Conservation (phyloP, 2,329 filamentous ascomycete species). For the Pseudogymnoascus sp. region DNA sequence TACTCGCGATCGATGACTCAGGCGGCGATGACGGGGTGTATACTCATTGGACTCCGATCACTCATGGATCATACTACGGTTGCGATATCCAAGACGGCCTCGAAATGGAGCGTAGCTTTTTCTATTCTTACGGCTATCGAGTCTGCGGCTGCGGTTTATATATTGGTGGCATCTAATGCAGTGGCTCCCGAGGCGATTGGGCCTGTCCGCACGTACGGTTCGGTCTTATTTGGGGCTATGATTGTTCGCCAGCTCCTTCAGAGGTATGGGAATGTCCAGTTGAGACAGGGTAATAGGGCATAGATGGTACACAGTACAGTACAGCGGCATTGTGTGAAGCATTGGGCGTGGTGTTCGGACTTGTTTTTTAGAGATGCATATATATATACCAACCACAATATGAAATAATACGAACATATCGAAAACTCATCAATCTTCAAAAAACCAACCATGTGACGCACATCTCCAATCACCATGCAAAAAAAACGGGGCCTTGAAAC, state of each 20-base stretch:
- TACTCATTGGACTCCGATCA: constrained; percentile 11
- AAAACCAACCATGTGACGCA: background rate
- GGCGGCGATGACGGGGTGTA: constrained; percentile 12
- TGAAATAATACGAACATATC: background rate
- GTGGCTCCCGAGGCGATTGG: background rate
- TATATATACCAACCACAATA: background rate
- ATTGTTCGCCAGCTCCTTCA: background rate
- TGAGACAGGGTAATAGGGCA: background rate
- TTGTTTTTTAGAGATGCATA: constrained; percentile 8
- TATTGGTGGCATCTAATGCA: background rate
- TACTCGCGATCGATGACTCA: constrained; percentile 12
- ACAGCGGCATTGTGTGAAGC: background rate
- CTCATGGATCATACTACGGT: constrained; percentile 15
- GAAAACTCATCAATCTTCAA: background rate
- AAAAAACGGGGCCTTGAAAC: background rate
- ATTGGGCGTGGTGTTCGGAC: constrained; percentile 1
- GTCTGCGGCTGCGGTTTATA: background rate
- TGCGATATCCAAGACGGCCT: background rate
- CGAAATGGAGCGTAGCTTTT: background rate
- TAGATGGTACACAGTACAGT: background rate
- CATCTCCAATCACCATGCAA: background rate
- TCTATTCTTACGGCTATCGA: background rate
- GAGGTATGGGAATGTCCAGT: background rate
- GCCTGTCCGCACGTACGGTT: background rate
- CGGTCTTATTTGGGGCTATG: background rate